Evolutionary conservation across 371 early-diverging fungal genomes (phyloP).

Genomic region (Mucor mucedo): DNA sequence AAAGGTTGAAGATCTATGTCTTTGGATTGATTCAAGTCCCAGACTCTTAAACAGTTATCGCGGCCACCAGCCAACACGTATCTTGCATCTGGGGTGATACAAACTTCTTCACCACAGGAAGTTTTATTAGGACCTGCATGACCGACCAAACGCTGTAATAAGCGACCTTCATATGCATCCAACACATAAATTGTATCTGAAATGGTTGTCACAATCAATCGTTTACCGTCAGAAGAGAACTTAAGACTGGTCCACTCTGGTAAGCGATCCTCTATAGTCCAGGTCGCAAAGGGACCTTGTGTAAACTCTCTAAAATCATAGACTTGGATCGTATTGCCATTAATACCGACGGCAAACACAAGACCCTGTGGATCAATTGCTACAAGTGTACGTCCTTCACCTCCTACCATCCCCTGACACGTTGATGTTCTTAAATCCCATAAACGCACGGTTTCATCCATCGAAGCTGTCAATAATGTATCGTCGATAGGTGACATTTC

Average conservation of each 20-base stretch:
- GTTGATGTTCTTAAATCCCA: conserved; percentile 79
- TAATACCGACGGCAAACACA: conserved; percentile 76
- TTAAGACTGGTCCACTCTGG: conserved; percentile 68
- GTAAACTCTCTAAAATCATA: conserved; percentile 75
- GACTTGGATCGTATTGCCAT: conserved; percentile 50
- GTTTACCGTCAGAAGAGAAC: conserved; percentile 78
- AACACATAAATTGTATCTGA: conserved; percentile 69
- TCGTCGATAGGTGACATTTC: conserved; percentile 86
- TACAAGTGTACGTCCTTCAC: conserved; percentile 61
- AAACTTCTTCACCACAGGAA: conserved; percentile 57
- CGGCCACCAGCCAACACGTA: conserved; percentile 75
- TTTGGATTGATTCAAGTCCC: conserved; percentile 58
- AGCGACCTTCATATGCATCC: conserved; percentile 68
- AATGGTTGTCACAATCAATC: conserved; percentile 73
- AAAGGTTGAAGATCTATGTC: conserved; percentile 22
- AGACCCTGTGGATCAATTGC: conserved; percentile 84
- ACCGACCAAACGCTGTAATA: conserved; percentile 60
- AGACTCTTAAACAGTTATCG: conserved; percentile 67
- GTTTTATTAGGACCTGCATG: conserved; percentile 40
- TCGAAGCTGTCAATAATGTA: conserved; percentile 71
- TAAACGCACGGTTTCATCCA: conserved; percentile 75
- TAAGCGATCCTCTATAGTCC: conserved; percentile 45
- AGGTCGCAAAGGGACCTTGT: conserved; percentile 31
- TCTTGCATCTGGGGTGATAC: conserved; percentile 80
- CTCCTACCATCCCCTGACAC: conserved; percentile 61